These are phyloP conservation scores for Curvularia verruculosa DNA, from an alignment of 2,329 filamentous ascomycete species.

Conservation along the genomic window DNA sequence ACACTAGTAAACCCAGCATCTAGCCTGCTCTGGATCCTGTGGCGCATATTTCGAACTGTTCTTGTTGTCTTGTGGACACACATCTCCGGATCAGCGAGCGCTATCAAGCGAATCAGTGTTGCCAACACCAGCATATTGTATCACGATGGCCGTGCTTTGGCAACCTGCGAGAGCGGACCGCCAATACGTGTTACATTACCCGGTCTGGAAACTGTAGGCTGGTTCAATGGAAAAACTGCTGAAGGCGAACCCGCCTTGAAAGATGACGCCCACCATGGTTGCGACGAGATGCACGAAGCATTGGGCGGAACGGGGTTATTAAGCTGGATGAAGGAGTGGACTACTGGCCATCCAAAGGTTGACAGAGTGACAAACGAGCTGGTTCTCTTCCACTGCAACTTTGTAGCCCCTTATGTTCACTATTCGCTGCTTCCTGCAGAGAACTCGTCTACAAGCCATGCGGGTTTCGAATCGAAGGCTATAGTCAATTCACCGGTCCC, in stretches of 20 bases:
- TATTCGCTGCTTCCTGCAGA: conserved; percentile 64
- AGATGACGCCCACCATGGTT: conserved; percentile 26
- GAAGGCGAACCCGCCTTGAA: conserved; percentile 56
- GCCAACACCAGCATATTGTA: conserved; percentile 71
- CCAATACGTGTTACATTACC: conserved; percentile 70
- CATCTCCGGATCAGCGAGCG: conserved; percentile 61
- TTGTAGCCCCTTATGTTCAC: conserved; percentile 68
- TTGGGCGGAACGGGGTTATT: conserved; percentile 64
- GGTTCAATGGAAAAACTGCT: conserved; percentile 67
- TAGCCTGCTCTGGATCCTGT: conserved; percentile 57
- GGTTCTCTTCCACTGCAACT: conserved; percentile 70
- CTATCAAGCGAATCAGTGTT: conserved; percentile 71
- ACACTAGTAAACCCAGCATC: conserved; percentile 67
- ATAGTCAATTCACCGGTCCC: conserved; percentile 63
- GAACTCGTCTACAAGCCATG: conserved; percentile 15
- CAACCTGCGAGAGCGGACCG: conserved; percentile 73
- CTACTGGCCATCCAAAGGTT: conserved; percentile 71
- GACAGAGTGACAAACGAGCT: conserved; percentile 69
- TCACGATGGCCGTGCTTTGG: conserved; percentile 71
- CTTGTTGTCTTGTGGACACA: conserved; percentile 64
- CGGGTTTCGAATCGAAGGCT: not conserved
- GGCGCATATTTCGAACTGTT: conserved; percentile 63
- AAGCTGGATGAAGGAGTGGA: conserved; percentile 72
- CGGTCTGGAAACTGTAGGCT: conserved; percentile 69
- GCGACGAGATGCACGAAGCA: conserved; percentile 8